phyloP scores from a whole-genome alignment of 192 early-diverging fungal genomes.

The Rhizoclosmatium globosum region DNA sequence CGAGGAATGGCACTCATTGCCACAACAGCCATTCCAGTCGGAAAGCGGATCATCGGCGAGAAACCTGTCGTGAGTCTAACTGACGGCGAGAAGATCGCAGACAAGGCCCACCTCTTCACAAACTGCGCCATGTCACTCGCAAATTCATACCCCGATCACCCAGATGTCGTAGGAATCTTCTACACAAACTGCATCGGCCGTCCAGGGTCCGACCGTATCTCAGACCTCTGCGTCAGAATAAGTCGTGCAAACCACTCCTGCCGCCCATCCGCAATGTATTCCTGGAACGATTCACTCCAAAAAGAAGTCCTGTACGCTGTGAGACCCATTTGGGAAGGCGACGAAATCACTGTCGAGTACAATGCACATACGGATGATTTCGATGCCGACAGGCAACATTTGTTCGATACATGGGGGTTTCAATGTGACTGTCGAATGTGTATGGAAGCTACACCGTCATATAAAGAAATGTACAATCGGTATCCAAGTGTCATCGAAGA shows the following conservation, averaged over 20 bases:
- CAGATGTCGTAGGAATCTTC: background rate
- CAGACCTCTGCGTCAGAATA: background rate
- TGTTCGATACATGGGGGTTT: background rate
- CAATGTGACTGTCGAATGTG: background rate
- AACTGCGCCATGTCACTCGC: background rate
- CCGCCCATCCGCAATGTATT: background rate
- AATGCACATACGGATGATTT: background rate
- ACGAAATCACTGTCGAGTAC: background rate
- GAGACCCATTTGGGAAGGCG: background rate
- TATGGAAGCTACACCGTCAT: background rate
- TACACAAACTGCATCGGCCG: background rate
- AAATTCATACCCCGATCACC: background rate
- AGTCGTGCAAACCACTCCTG: background rate
- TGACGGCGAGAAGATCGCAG: background rate
- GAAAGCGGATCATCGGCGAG: background rate
- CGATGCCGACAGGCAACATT: background rate
- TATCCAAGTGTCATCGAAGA: background rate
- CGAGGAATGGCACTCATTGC: background rate
- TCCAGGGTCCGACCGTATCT: background rate
- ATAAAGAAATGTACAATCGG: background rate
- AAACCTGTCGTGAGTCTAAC: background rate
- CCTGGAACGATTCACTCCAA: background rate
- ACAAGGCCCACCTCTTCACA: background rate
- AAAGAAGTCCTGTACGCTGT: background rate
- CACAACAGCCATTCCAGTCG: background rate